Evolutionary conservation across 139 green algal species (phyloP).

Genomic region (Parachlorella kessleri): DNA sequence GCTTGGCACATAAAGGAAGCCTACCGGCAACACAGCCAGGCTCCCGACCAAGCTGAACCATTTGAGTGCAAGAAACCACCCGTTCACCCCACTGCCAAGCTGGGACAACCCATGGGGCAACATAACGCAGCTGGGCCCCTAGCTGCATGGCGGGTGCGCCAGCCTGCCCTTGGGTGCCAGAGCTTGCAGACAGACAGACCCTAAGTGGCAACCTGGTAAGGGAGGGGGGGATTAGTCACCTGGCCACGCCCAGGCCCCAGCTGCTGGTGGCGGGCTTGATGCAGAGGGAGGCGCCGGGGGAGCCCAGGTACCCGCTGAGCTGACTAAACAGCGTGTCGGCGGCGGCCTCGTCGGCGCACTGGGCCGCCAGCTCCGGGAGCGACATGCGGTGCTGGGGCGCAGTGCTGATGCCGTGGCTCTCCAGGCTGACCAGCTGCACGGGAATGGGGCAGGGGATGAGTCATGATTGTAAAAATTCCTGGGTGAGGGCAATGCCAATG

Average conservation of each 20-base stretch:
- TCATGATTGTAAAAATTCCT: too few species aligned
- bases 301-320: conserved; percentile 18
- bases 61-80: too few species aligned
- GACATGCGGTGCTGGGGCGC: conserved; percentile 30
- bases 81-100: too few species aligned
- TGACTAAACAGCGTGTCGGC: conserved; percentile 23
- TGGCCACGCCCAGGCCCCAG: not conserved
- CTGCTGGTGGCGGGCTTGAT: not conserved
- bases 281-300: not conserved
- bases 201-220: conserved; percentile 8
- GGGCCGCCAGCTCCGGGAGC: conserved; percentile 35
- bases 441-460: conserved; percentile 1
- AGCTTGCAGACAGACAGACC: too few species aligned
- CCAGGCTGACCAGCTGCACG: conserved; percentile 21
- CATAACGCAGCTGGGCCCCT: too few species aligned
- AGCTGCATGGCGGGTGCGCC: too few species aligned
- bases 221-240: not conserved
- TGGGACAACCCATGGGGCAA: too few species aligned
- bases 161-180: too few species aligned
- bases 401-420: conserved; percentile 10
- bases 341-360: conserved; percentile 9
- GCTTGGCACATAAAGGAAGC: too few species aligned
- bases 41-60: too few species aligned
- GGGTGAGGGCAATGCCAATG: conserved; percentile 12
- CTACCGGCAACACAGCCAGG: too few species aligned